phyloP scores from a whole-genome alignment of 441 rosid species.

The Eutrema salsugineum region DNA sequence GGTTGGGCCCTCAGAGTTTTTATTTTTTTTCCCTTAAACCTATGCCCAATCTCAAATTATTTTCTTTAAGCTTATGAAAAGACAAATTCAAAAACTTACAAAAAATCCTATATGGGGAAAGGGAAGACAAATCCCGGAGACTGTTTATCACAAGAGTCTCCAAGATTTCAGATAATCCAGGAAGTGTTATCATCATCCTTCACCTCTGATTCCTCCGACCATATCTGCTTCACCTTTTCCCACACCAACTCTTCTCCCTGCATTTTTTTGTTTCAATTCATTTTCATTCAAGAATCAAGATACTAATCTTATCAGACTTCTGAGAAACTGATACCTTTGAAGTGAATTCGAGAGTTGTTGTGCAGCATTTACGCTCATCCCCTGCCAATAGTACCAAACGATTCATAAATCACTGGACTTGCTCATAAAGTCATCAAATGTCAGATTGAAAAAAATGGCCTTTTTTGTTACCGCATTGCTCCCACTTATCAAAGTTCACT shows the following conservation, averaged over 20 bases:
- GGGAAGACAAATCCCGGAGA: neutral
- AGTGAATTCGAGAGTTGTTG: slow-evolving; percentile 41
- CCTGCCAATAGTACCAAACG: slow-evolving; percentile 33
- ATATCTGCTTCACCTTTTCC: slow-evolving; percentile 61
- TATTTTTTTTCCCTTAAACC: neutral
- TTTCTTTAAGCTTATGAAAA: too few species aligned
- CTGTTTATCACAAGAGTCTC: neutral
- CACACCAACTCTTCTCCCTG: slow-evolving; percentile 43
- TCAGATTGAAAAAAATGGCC: neutral
- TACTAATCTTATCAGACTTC: neutral
- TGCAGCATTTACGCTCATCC: slow-evolving; percentile 51
- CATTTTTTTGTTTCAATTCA: neutral
- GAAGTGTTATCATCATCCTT: slow-evolving; percentile 31
- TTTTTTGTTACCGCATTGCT: slow-evolving; percentile 44
- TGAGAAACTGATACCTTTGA: slow-evolving; percentile 42
- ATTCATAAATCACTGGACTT: neutral
- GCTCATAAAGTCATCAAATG: slow-evolving; percentile 7
- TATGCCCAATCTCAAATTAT: neutral
- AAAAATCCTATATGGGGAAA: neutral
- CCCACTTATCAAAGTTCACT: slow-evolving; percentile 72
- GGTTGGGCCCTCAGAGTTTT: slow-evolving; percentile 56
- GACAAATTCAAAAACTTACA: neutral
- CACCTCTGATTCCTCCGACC: slow-evolving; percentile 49
- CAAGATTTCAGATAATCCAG: slow-evolving; percentile 35
- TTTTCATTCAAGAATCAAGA: neutral